These are phyloP conservation scores for Peniophora sp. DNA, from an alignment of 1,284 basidiomycete species.

Conservation along the genomic window DNA sequence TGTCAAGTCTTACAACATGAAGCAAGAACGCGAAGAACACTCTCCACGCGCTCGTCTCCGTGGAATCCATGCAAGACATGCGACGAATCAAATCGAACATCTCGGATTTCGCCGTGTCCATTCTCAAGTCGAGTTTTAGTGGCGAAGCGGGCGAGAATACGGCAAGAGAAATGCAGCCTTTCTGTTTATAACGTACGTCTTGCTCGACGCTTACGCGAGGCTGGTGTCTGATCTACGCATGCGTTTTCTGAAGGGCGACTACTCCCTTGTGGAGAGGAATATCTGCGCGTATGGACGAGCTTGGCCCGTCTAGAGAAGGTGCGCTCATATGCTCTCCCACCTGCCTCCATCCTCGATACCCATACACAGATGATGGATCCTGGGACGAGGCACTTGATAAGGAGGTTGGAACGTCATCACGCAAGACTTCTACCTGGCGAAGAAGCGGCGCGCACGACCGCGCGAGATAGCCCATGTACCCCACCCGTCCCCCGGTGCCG, in stretches of 20 bases:
- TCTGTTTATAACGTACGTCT: constrained; percentile 41
- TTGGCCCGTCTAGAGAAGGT: constrained; percentile 51
- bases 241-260: constrained; percentile 46
- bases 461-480: constrained; percentile 35
- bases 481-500: constrained; percentile 33
- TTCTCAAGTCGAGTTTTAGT: constrained; percentile 35
- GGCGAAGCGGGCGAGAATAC: constrained; percentile 27
- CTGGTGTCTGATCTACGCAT: background rate
- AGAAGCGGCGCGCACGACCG: constrained; percentile 51
- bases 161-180: constrained; percentile 34
- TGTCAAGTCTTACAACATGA: too few relatives aligned
- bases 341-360: background rate
- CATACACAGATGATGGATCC: constrained; percentile 55
- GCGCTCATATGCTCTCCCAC: constrained; percentile 6
- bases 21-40: constrained; percentile 45
- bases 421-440: constrained; percentile 61
- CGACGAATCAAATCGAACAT: constrained; percentile 45
- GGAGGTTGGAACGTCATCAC: constrained; percentile 63
- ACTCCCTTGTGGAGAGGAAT: constrained; percentile 60
- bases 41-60: constrained; percentile 49
- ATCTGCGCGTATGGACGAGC: constrained; percentile 71
- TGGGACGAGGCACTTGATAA: constrained; percentile 78
- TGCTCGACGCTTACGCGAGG: background rate
- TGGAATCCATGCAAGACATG: constrained; percentile 59
- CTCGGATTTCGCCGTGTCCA: constrained; percentile 31